Evolutionary conservation across 2,329 filamentous ascomycete species (phyloP).

Genomic region (Trichoderma sp.): DNA sequence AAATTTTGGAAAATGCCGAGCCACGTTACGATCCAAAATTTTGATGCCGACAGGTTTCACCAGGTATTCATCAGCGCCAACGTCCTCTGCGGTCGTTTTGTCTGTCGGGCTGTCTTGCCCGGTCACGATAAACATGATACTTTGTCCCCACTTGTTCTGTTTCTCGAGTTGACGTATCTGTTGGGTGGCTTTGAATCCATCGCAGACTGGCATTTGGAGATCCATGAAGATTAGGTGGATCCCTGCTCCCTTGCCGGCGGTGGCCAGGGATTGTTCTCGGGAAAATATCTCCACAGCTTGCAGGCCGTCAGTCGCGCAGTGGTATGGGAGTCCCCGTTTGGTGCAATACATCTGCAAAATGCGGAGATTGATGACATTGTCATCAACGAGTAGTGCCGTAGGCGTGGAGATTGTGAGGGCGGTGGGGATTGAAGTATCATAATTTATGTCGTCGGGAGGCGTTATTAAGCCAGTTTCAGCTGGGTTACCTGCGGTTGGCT

Average conservation of each 20-base stretch:
- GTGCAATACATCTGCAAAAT: not conserved
- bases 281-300: not conserved
- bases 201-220: not conserved
- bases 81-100: not conserved
- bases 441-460: not conserved
- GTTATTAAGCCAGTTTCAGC: not conserved
- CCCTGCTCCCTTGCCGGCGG: not conserved
- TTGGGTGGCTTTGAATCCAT: not conserved
- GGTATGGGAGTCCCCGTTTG: not conserved
- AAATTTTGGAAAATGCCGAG: not conserved
- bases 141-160: not conserved
- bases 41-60: not conserved
- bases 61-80: not conserved
- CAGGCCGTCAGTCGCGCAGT: not conserved
- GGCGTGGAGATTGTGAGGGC: not conserved
- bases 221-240: not conserved
- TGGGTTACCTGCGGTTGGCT: not conserved
- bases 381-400: not conserved
- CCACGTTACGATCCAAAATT: not conserved
- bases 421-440: not conserved
- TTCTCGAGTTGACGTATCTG: not conserved
- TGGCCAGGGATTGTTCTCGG: not conserved
- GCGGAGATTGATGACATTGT: not conserved
- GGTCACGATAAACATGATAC: not conserved
- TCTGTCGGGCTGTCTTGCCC: not conserved